These are phyloP conservation scores for Nemania diffusa DNA, from an alignment of 2,329 filamentous ascomycete species.

Conservation along the genomic window DNA sequence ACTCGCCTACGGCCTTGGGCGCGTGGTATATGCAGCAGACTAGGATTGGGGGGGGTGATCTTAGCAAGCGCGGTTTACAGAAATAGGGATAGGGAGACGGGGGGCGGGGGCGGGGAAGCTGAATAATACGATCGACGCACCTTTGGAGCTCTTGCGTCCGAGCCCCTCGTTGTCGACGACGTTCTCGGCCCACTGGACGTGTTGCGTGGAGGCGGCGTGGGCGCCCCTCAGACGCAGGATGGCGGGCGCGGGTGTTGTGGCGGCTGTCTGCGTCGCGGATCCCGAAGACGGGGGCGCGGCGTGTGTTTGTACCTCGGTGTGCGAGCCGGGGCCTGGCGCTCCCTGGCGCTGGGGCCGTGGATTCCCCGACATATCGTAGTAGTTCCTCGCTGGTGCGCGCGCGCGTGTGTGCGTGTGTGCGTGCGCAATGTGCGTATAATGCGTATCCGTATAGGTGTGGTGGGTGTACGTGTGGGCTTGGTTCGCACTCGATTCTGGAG, in stretches of 20 bases:
- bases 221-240: slow-evolving; percentile 65
- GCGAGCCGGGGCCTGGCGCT: slow-evolving; percentile 15
- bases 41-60: slow-evolving; percentile 53
- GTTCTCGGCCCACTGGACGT: slow-evolving; percentile 91
- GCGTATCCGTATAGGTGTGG: background rate
- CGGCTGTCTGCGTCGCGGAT: slow-evolving; percentile 45
- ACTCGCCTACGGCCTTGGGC: slow-evolving; percentile 83
- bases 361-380: slow-evolving; percentile 26
- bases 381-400: background rate
- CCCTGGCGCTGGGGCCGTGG: slow-evolving; percentile 18
- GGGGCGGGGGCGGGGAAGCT: background rate
- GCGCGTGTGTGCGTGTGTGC: background rate
- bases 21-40: slow-evolving; percentile 99
- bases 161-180: slow-evolving; percentile 96
- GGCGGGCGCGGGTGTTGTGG: slow-evolving; percentile 42
- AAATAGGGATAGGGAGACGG: no score
- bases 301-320: slow-evolving; percentile 25
- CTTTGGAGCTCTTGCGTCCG: slow-evolving; percentile 94
- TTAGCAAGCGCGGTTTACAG: no score
- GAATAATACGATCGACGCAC: slow-evolving; percentile 56
- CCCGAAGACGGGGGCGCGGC: slow-evolving; percentile 28
- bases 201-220: slow-evolving; percentile 60
- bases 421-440: background rate
- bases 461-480: background rate
- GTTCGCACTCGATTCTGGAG: background rate